These are phyloP conservation scores for Neurospora tetraspora DNA, from an alignment of 495 filamentous ascomycete species.

Conservation along the genomic window DNA sequence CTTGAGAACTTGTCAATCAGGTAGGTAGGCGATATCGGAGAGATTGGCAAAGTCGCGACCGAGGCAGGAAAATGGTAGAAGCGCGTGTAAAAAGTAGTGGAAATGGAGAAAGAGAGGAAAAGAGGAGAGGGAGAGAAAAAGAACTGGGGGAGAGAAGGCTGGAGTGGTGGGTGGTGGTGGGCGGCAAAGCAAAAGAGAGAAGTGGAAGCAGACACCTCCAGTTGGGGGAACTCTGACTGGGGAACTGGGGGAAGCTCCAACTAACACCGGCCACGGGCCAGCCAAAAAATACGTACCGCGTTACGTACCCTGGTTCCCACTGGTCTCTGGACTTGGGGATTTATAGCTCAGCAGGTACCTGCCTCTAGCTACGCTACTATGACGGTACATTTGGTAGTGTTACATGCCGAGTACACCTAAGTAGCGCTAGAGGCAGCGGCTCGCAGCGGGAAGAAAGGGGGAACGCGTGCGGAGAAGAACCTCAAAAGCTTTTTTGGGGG, in stretches of 20 bases:
- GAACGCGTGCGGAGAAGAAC: not conserved
- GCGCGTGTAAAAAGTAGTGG: conserved; percentile 13
- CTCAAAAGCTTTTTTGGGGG: not conserved
- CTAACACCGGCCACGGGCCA: not conserved
- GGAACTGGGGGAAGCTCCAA: not conserved
- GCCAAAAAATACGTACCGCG: not conserved
- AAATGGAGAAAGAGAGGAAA: conserved; percentile 13
- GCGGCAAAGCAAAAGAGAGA: conserved; percentile 7
- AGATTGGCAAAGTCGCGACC: conserved; percentile 13
- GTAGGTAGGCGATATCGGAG: conserved; percentile 5
- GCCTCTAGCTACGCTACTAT: not conserved
- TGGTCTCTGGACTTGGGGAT: not conserved
- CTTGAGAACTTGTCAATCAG: conserved; percentile 17
- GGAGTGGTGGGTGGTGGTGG: conserved; percentile 24
- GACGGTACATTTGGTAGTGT: not conserved
- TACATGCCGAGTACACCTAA: not conserved
- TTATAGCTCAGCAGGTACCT: not conserved
- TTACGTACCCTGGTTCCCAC: not conserved
- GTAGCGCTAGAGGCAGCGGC: not conserved
- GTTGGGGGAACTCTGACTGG: conserved; percentile 1
- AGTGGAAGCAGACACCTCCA: not conserved
- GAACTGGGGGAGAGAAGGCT: conserved; percentile 23
- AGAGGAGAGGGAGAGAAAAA: conserved; percentile 13
- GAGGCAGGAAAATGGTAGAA: conserved; percentile 4
- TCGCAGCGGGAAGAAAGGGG: not conserved